Percentiles rank a stretch among this genome's conserved stretches.
Evolutionary conservation across 345 rosid species (phyloP).

Genomic region (Hirschfeldia incana): DNA sequence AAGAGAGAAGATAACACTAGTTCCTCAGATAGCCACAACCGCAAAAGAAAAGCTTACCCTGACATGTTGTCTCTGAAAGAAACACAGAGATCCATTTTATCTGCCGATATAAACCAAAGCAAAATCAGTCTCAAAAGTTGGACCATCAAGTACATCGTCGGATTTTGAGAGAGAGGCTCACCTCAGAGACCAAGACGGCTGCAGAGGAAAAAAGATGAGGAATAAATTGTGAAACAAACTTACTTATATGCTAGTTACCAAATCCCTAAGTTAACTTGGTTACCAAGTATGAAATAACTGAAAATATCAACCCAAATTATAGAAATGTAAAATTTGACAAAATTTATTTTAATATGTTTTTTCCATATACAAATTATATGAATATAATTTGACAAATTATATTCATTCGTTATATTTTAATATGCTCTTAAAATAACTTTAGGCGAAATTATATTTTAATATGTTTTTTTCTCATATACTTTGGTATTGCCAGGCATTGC

Average conservation of each 20-base stretch:
- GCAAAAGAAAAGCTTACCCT: neutral
- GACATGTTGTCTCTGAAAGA: slow-evolving; percentile 13
- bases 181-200: slow-evolving; percentile 39
- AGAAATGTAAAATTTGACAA: neutral
- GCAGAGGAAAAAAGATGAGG: slow-evolving; percentile 15
- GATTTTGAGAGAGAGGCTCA: slow-evolving; percentile 3
- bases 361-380: no score
- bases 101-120: slow-evolving; percentile 13
- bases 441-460: no score
- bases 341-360: no score
- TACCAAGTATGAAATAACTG: neutral
- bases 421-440: no score
- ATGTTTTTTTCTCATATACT: no score
- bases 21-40: neutral
- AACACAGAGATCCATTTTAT: neutral
- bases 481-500: no score
- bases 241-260: slow-evolving; percentile 11
- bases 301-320: neutral
- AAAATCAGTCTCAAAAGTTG: neutral
- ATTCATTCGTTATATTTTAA: no score
- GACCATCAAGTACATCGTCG: neutral
- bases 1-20: no score
- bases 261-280: slow-evolving; percentile 30
- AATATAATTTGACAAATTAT: no score
- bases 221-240: neutral